phyloP scores from a whole-genome alignment of 345 rosid genomes.

The Syzygium aromaticum region DNA sequence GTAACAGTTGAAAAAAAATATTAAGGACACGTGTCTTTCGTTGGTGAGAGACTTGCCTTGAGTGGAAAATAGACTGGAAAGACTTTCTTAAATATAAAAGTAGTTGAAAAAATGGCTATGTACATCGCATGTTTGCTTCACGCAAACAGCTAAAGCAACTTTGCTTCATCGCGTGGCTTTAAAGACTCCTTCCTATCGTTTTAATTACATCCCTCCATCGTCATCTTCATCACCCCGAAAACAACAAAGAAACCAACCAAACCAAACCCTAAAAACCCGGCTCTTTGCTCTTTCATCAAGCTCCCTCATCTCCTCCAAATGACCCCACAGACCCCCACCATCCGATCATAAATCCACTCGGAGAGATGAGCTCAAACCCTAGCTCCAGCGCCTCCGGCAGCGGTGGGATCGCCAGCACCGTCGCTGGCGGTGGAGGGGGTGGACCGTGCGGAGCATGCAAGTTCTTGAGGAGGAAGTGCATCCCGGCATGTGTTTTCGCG shows the following conservation, averaged over 20 bases:
- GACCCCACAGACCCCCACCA: constrained; percentile 6
- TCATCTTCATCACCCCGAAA: background rate
- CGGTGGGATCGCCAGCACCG: constrained; percentile 20
- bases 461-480: constrained; percentile 74
- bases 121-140: constrained; percentile 86
- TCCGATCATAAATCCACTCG: background rate
- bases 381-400: background rate
- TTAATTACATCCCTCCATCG: background rate
- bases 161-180: constrained; percentile 88
- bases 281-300: background rate
- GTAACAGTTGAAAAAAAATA: background rate
- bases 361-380: background rate
- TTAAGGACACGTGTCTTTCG: background rate
- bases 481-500: constrained; percentile 71
- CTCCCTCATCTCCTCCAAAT: background rate
- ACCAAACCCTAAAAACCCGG: constrained; percentile 37
- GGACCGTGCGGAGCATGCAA: constrained; percentile 89
- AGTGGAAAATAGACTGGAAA: background rate
- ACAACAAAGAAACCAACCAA: background rate
- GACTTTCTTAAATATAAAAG: background rate
- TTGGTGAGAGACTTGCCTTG: background rate
- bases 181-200: constrained; percentile 38
- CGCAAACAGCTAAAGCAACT: constrained; percentile 75
- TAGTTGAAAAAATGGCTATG: background rate
- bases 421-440: constrained; percentile 30